Conservation (phyloP, 208 protist genomes). For the Naegleria fowleri region DNA sequence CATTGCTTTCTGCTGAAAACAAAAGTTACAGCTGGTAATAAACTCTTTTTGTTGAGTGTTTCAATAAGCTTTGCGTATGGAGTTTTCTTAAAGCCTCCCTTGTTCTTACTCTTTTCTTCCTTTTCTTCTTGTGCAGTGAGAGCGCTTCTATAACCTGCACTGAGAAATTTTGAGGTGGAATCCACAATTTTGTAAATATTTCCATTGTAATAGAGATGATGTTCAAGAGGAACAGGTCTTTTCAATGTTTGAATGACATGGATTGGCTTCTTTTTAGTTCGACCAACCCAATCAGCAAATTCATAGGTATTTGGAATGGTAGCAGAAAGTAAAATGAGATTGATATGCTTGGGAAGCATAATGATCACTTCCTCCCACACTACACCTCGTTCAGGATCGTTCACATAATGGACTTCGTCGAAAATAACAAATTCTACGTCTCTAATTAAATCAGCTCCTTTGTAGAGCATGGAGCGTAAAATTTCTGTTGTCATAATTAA, state of each 20-base stretch:
- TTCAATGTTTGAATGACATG: slow-evolving; percentile 69
- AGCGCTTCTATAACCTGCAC: slow-evolving; percentile 33
- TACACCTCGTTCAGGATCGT: slow-evolving; percentile 62
- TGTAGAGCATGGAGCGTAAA: slow-evolving; percentile 70
- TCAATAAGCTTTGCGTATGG: slow-evolving; percentile 40
- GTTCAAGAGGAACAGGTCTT: slow-evolving; percentile 75
- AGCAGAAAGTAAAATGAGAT: slow-evolving; percentile 73
- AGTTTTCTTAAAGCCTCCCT: not conserved
- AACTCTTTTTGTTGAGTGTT: slow-evolving; percentile 40
- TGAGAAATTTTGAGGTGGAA: slow-evolving; percentile 25
- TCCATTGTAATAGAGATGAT: slow-evolving; percentile 58
- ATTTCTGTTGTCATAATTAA: slow-evolving; percentile 91
- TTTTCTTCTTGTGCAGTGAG: slow-evolving; percentile 35
- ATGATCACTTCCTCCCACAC: slow-evolving; percentile 92
- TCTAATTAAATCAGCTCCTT: slow-evolving; percentile 64
- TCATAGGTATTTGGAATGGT: slow-evolving; percentile 75
- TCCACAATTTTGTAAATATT: slow-evolving; percentile 50
- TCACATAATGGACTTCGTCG: slow-evolving; percentile 83
- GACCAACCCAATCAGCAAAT: slow-evolving; percentile 81
- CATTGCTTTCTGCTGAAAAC: slow-evolving; percentile 63
- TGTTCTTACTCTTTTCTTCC: slow-evolving; percentile 31
- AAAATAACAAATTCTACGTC: slow-evolving; percentile 83
- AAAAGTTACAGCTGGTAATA: slow-evolving; percentile 64
- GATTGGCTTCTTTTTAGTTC: slow-evolving; percentile 56
- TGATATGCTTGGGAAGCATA: slow-evolving; percentile 72